Conservation (phyloP, 164 flowering plant genomes). For the Umbilicus rupestris region DNA sequence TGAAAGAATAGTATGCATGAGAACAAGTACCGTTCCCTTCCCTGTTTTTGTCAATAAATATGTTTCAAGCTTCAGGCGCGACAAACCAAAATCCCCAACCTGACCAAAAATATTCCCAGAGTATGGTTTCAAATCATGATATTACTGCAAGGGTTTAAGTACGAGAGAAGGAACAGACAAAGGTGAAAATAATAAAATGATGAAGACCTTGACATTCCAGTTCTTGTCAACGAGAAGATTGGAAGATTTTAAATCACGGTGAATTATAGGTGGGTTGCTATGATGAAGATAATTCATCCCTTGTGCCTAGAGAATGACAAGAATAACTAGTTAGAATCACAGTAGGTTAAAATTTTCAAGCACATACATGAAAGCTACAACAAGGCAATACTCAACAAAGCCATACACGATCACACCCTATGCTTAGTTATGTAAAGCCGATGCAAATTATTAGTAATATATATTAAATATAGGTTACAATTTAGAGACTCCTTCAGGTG, state of each 20-base stretch:
- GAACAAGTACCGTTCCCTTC: constrained; percentile 75
- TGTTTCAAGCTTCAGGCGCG: constrained; percentile 78
- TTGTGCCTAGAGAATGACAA: constrained; percentile 46
- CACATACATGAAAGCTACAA: not conserved
- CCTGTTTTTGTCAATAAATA: constrained; percentile 72
- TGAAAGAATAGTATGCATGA: not conserved
- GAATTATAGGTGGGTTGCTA: constrained; percentile 80
- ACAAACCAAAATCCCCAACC: constrained; percentile 98
- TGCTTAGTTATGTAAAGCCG: not conserved
- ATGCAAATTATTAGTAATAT: too few relatives aligned
- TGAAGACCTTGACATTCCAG: constrained; percentile 88
- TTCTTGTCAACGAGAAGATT: constrained; percentile 89
- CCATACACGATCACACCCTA: not conserved
- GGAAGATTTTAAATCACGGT: constrained; percentile 92
- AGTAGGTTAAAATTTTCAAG: not conserved
- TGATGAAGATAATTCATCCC: constrained; percentile 98
- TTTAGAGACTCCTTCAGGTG: not conserved
- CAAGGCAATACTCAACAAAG: not conserved
- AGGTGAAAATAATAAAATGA: not conserved
- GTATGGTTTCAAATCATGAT: not conserved
- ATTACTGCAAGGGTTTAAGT: not conserved
- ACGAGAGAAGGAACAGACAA: not conserved
- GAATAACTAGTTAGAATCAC: not conserved
- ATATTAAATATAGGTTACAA: not conserved
- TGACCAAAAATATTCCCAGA: constrained; percentile 14